Conservation (phyloP, 495 filamentous ascomycete species). For the Xylaria scruposa region DNA sequence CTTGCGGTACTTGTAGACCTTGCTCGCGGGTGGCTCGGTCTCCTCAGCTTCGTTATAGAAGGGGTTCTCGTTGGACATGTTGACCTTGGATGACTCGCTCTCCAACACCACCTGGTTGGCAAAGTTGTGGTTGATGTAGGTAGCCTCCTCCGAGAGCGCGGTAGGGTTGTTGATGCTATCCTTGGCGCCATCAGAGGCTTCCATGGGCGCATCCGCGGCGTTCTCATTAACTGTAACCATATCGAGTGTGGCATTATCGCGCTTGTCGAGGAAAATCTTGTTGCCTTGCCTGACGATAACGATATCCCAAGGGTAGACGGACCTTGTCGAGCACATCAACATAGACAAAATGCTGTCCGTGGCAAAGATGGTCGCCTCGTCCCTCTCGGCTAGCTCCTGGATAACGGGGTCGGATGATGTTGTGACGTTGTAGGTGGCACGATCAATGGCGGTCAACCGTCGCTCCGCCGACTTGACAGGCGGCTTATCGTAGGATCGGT, state of each 20-base stretch:
- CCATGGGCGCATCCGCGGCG: slow-evolving; percentile 92
- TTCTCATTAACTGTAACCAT: slow-evolving; percentile 99
- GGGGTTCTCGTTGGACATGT: slow-evolving; percentile 88
- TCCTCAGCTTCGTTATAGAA: slow-evolving; percentile 97
- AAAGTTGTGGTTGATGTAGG: slow-evolving; percentile 99
- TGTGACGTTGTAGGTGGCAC: slow-evolving; percentile 96
- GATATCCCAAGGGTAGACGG: slow-evolving; percentile 97
- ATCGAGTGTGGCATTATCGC: slow-evolving; percentile 89
- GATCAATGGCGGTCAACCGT: slow-evolving; percentile 85
- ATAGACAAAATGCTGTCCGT: slow-evolving; percentile 96
- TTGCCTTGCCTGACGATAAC: slow-evolving; percentile 87
- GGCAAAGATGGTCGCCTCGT: slow-evolving; percentile 96
- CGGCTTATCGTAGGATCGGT: slow-evolving; percentile 90
- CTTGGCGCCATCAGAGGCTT: slow-evolving; percentile 89
- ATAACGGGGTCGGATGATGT: slow-evolving; percentile 95
- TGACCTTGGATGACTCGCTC: slow-evolving; percentile 73
- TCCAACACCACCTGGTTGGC: slow-evolving; percentile 91
- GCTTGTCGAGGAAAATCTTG: slow-evolving; percentile 99
- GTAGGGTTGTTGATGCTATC: slow-evolving; percentile 90
- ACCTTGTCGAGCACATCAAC: slow-evolving; percentile 97
- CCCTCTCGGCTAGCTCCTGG: slow-evolving; percentile 94
- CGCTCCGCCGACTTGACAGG: slow-evolving; percentile 86
- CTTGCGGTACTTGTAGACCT: slow-evolving; percentile 96
- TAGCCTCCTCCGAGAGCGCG: slow-evolving; percentile 93
- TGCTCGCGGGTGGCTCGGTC: slow-evolving; percentile 88